Percentiles rank a stretch among this genome's conserved stretches.
phyloP scores from a whole-genome alignment of 139 green algal genomes.

The Picochlorum sp. region DNA sequence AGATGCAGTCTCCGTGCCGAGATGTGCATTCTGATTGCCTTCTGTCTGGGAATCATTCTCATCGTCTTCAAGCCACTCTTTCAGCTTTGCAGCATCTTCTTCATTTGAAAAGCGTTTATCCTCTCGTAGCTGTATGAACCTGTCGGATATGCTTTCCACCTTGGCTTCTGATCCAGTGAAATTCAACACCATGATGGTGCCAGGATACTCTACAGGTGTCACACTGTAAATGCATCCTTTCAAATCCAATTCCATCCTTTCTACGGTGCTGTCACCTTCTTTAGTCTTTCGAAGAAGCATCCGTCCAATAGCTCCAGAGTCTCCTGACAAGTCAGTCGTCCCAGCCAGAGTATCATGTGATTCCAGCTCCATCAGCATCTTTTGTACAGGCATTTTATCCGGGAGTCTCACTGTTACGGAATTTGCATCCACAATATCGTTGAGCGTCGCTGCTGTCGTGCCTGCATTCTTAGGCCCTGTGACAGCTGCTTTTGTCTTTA shows the following conservation, averaged over 20 bases:
- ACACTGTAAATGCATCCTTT: constrained; percentile 26
- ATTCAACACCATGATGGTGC: constrained; percentile 22
- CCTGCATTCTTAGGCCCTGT: too few species aligned
- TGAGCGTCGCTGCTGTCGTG: not conserved
- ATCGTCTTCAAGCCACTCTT: constrained; percentile 11
- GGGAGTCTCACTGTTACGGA: not conserved
- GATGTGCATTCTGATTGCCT: not conserved
- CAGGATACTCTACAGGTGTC: constrained; percentile 15
- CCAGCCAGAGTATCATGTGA: not conserved
- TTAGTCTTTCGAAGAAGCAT: constrained; percentile 11
- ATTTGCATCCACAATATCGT: not conserved
- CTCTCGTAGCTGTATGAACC: constrained; percentile 27
- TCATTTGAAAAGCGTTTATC: not conserved
- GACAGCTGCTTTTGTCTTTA: not conserved
- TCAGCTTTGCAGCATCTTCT: not conserved
- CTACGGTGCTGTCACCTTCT: not conserved
- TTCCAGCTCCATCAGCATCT: constrained; percentile 21
- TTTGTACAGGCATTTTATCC: constrained; percentile 8
- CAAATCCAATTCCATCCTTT: not conserved
- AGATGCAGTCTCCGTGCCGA: too few species aligned
- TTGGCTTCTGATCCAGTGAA: constrained; percentile 21
- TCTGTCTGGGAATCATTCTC: constrained; percentile 8
- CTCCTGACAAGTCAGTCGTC: constrained; percentile 27
- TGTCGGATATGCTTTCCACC: constrained; percentile 21
- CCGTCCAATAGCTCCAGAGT: constrained; percentile 29